Evolutionary conservation across 2,329 filamentous ascomycete species (phyloP).

Genomic region (Gyromitra esculenta): DNA sequence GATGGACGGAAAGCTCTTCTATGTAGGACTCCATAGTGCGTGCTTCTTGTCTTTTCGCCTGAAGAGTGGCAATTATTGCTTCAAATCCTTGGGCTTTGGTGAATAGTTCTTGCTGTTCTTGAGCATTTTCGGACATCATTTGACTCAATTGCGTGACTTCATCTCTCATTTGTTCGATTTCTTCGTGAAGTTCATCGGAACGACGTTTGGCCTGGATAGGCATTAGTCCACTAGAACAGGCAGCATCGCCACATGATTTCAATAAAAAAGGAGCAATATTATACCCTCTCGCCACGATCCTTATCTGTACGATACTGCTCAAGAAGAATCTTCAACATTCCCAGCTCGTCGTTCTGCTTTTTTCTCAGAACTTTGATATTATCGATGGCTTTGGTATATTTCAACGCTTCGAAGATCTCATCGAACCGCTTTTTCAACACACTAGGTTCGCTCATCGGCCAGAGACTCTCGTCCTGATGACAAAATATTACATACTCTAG

Average conservation of each 20-base stretch:
- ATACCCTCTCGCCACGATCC: slow-evolving; percentile 76
- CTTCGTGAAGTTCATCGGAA: slow-evolving; percentile 71
- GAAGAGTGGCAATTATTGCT: slow-evolving; percentile 57
- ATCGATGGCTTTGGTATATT: slow-evolving; percentile 97
- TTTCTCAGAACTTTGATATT: slow-evolving; percentile 90
- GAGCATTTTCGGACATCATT: slow-evolving; percentile 70
- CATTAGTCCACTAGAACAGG: slow-evolving; percentile 30
- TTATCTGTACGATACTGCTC: slow-evolving; percentile 83
- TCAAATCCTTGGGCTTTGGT: slow-evolving; percentile 58
- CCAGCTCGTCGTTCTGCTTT: slow-evolving; percentile 79
- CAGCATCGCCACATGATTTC: background rate
- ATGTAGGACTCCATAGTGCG: slow-evolving; percentile 58
- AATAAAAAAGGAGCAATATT: background rate
- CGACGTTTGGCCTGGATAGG: slow-evolving; percentile 68
- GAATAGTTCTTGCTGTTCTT: slow-evolving; percentile 61
- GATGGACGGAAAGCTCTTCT: slow-evolving; percentile 62
- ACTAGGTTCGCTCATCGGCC: slow-evolving; percentile 90
- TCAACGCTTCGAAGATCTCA: slow-evolving; percentile 95
- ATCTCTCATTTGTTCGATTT: slow-evolving; percentile 71
- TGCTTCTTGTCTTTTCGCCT: slow-evolving; percentile 53
- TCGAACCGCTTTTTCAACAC: slow-evolving; percentile 93
- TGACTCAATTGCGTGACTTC: slow-evolving; percentile 69
- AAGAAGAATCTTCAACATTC: slow-evolving; percentile 77
- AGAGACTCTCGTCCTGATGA: slow-evolving; percentile 96
- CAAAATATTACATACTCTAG: slow-evolving; percentile 97